Percentiles rank a stretch among this genome's conserved stretches.
Conservation (phyloP, 2,329 filamentous ascomycete species). For the Trichothecium roseum region DNA sequence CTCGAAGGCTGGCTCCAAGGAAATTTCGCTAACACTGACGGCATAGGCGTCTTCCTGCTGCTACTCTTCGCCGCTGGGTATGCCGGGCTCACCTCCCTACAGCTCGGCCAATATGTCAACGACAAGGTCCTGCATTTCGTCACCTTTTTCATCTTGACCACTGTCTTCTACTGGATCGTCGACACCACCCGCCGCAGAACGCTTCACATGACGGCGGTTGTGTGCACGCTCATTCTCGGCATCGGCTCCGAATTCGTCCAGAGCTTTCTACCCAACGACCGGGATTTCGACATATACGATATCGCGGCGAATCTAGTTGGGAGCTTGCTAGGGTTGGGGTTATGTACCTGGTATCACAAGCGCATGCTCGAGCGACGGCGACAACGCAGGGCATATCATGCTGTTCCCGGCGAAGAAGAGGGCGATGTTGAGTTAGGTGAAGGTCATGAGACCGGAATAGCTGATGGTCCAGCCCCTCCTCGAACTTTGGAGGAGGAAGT, state of each 20-base stretch:
- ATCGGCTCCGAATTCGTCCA: conserved; percentile 70
- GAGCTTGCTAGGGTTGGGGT: conserved; percentile 56
- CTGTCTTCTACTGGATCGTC: conserved; percentile 92
- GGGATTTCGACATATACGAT: conserved; percentile 67
- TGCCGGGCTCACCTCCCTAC: conserved; percentile 61
- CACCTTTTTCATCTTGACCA: conserved; percentile 83
- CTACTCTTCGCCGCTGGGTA: conserved; percentile 70
- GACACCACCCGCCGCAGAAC: conserved; percentile 81
- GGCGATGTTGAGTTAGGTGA: conserved; percentile 71
- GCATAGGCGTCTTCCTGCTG: conserved; percentile 53
- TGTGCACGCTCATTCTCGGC: conserved; percentile 64
- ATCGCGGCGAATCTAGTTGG: conserved; percentile 82
- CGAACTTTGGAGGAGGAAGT: conserved; percentile 64
- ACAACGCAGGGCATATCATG: conserved; percentile 59
- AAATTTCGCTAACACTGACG: background rate
- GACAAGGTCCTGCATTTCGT: conserved; percentile 83
- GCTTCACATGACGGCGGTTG: conserved; percentile 69
- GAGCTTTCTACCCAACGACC: conserved; percentile 62
- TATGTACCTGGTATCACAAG: conserved; percentile 88
- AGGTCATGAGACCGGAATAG: conserved; percentile 57
- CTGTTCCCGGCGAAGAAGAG: conserved; percentile 53
- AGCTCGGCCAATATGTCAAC: conserved; percentile 53
- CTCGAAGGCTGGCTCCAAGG: background rate
- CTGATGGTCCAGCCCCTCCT: conserved; percentile 21
- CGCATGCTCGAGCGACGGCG: conserved; percentile 88